Percentiles rank a stretch among this genome's conserved stretches.
phyloP scores from a whole-genome alignment of 2,329 filamentous ascomycete species.

The Zymoseptoria crescenta region DNA sequence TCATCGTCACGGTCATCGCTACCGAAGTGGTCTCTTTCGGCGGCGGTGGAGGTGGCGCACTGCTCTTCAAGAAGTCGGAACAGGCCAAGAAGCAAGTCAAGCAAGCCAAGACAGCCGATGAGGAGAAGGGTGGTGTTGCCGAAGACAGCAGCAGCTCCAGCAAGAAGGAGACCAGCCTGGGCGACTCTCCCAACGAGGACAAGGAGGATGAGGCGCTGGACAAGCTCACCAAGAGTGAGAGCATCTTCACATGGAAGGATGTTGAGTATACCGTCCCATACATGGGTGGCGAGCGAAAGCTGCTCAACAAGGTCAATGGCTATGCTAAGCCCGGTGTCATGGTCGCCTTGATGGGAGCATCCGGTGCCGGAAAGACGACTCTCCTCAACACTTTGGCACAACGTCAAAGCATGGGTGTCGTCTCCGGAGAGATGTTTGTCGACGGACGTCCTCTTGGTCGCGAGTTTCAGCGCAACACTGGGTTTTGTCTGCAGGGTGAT shows the following conservation, averaged over 20 bases:
- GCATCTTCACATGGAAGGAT: slow-evolving; percentile 64
- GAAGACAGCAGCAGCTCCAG: slow-evolving; percentile 27
- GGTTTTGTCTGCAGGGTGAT: slow-evolving; percentile 66
- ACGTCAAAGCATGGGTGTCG: slow-evolving; percentile 57
- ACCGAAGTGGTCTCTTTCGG: slow-evolving; percentile 61
- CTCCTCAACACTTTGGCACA: slow-evolving; percentile 71
- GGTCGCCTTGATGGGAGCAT: slow-evolving; percentile 74
- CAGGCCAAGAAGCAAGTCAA: slow-evolving; percentile 49
- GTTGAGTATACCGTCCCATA: slow-evolving; percentile 67
- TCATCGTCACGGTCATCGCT: slow-evolving; percentile 61
- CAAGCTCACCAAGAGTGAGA: slow-evolving; percentile 49
- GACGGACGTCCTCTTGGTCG: slow-evolving; percentile 55
- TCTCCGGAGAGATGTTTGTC: slow-evolving; percentile 64
- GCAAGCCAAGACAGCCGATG: slow-evolving; percentile 43
- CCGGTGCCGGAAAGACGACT: slow-evolving; percentile 76
- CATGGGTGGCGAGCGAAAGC: slow-evolving; percentile 52
- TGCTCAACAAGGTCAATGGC: slow-evolving; percentile 63
- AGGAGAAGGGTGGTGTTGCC: slow-evolving; percentile 45
- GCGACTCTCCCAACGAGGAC: slow-evolving; percentile 22
- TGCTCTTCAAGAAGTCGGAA: slow-evolving; percentile 64
- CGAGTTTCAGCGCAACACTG: slow-evolving; percentile 61
- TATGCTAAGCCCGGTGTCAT: slow-evolving; percentile 74
- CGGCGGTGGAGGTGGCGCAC: slow-evolving; percentile 55
- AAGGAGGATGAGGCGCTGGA: slow-evolving; percentile 37
- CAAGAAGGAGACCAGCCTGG: slow-evolving; percentile 24